Evolutionary conservation across 1,284 basidiomycete genomes (phyloP), one percentile per base, ranked within the genome.

Genomic region (Cryptococcus jaspeensis): DNA sequence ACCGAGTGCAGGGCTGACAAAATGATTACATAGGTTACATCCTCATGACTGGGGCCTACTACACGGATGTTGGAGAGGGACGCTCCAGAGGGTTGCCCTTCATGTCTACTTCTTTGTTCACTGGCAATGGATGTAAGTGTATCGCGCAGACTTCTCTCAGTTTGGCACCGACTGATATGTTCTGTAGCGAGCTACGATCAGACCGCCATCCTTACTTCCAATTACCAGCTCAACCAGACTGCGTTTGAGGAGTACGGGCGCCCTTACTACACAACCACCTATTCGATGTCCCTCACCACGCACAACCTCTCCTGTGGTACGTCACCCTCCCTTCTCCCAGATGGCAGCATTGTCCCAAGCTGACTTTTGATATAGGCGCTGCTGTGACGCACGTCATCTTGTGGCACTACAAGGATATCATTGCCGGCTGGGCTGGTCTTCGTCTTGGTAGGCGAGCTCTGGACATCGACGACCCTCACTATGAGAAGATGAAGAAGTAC

Each of bases 91-190:
- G 81, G 52, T 65, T 83, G 9, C 72, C 76, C 1, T 84, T 78
- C 66, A 82, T 83, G 81, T 82, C 81, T 0, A 80, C 77, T 0
- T 78, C 80, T 13, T 73, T 83, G 7, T 83, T 83, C 66, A 73
- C 64, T 39, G 23, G 52, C 5, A 75, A 82, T 50, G 81, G 81
- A 16, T 64, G 61, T 56, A 43, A 53, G 51, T 58, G 44, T n/a
- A n/a, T n/a, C n/a, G n/a, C n/a, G n/a, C n/a, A n/a, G n/a, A n/a
- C 35, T 40, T 58, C 22, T n/a, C n/a, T 3, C 11, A 12, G 16
- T 16, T 28, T 5, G n/a, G n/a, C n/a, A 16, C 23, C 23, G 18
- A 35, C 37, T 39, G 22, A 43, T 23, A n/a, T n/a, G n/a, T 20
- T 15, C 36, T 23, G 13, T 38, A 57, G 55, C 49, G 3, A 71